A percentile compares a stretch with the other conserved stretches of the same genome.
Conservation (phyloP, 2,329 filamentous ascomycete genomes). For the Colletotrichum sp. region DNA sequence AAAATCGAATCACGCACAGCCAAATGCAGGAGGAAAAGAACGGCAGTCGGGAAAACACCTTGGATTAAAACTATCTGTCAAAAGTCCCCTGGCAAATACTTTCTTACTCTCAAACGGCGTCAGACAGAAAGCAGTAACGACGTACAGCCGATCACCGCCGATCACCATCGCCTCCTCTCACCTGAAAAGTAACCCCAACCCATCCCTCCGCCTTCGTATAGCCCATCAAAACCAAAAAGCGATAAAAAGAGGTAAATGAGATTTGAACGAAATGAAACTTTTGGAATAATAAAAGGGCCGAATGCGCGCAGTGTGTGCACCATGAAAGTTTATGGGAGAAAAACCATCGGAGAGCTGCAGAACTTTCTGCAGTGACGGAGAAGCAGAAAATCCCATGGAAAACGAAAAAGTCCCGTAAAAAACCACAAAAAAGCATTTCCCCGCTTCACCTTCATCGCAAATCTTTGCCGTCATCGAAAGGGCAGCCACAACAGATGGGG, state of each 20-base stretch:
- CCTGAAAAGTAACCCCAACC: conserved; percentile 2
- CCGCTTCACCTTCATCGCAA: background rate
- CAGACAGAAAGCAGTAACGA: background rate
- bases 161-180: conserved; percentile 14
- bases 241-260: background rate
- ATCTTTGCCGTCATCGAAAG: background rate
- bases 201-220: background rate
- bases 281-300: background rate
- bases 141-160: conserved; percentile 18
- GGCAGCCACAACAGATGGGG: background rate
- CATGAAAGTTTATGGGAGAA: background rate
- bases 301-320: background rate
- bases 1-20: background rate
- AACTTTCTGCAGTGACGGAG: background rate
- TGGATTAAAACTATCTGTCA: background rate
- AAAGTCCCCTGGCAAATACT: background rate
- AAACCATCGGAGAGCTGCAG: background rate
- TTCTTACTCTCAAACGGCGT: background rate
- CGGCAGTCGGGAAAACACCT: background rate
- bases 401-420: background rate
- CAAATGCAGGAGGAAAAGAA: background rate
- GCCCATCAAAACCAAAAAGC: background rate
- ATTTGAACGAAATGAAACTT: background rate
- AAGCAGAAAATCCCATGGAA: background rate
- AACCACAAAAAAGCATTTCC: background rate